These are phyloP conservation scores for Solanum sparsipilum DNA, from an alignment of 257 asterid genomes.

Conservation along the genomic window DNA sequence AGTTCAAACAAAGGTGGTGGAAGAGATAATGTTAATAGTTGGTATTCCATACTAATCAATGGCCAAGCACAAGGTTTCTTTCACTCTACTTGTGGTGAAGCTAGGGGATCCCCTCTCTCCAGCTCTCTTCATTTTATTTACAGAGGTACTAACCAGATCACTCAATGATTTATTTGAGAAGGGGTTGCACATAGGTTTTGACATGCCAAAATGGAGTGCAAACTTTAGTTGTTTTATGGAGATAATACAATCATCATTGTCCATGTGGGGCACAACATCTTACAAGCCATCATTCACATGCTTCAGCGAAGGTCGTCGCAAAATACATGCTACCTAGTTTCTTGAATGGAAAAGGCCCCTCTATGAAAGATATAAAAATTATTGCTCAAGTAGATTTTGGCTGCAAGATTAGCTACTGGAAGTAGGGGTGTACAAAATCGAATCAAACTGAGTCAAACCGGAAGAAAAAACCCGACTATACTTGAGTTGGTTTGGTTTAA, in stretches of 20 bases:
- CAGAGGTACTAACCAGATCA: neutral
- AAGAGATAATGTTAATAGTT: neutral
- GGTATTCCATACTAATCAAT: neutral
- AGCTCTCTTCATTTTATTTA: neutral
- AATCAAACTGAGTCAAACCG: no score
- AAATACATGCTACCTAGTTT: neutral
- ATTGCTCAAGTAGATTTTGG: no score
- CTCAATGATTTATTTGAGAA: neutral
- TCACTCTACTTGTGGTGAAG: neutral
- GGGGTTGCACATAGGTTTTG: neutral
- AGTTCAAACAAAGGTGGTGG: neutral
- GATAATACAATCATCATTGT: no score
- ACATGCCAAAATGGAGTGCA: neutral
- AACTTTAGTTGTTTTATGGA: neutral
- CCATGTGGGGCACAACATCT: neutral
- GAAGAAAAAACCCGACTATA: no score
- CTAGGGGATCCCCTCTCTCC: neutral
- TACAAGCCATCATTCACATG: neutral
- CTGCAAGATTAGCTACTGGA: no score
- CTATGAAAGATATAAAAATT: no score
- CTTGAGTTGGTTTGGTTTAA: no score
- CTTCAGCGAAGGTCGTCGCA: no score
- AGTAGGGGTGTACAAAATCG: no score
- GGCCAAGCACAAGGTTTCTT: neutral
- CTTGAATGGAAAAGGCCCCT: neutral